These are phyloP conservation scores for Boletus fagicola DNA, from an alignment of 768 basidiomycete genomes.

Conservation along the genomic window DNA sequence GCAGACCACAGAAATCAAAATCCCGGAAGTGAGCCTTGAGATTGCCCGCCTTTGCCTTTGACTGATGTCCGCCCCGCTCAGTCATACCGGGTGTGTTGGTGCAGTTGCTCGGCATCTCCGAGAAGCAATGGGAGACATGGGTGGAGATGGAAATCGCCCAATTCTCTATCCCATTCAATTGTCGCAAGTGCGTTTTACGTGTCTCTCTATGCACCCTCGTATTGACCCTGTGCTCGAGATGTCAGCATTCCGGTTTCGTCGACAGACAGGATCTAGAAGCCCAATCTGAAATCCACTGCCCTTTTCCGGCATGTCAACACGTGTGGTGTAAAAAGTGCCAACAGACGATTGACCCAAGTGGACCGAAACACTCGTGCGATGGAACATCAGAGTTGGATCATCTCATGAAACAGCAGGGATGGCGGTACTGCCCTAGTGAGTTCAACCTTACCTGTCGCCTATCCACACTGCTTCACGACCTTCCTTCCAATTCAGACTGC, in stretches of 20 bases:
- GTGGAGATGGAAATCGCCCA: slow-evolving; percentile 46
- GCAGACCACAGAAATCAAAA: slow-evolving; percentile 32
- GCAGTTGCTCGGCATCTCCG: slow-evolving; percentile 43
- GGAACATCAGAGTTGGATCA: slow-evolving; percentile 52
- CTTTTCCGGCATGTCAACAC: slow-evolving; percentile 45
- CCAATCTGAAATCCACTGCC: slow-evolving; percentile 46
- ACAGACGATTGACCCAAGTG: slow-evolving; percentile 35
- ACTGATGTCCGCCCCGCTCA: slow-evolving; percentile 17
- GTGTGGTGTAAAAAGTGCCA: slow-evolving; percentile 63
- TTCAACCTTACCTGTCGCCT: not conserved
- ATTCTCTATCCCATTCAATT: slow-evolving; percentile 43
- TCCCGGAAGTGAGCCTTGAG: slow-evolving; percentile 29
- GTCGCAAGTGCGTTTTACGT: slow-evolving; percentile 43
- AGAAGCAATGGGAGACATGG: slow-evolving; percentile 42
- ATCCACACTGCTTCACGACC: not conserved
- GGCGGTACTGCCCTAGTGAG: slow-evolving; percentile 63
- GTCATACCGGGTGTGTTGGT: slow-evolving; percentile 39
- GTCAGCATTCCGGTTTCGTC: slow-evolving; percentile 48
- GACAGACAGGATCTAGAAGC: slow-evolving; percentile 47
- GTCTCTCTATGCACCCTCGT: not conserved
- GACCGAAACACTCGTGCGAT: slow-evolving; percentile 55
- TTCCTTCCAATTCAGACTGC: slow-evolving; percentile 33
- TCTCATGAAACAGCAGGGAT: slow-evolving; percentile 51
- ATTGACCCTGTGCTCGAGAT: slow-evolving; percentile 36
- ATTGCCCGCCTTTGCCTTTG: not conserved